phyloP scores from a whole-genome alignment of 306 rosid species.

The Hylodesmum podocarpum region DNA sequence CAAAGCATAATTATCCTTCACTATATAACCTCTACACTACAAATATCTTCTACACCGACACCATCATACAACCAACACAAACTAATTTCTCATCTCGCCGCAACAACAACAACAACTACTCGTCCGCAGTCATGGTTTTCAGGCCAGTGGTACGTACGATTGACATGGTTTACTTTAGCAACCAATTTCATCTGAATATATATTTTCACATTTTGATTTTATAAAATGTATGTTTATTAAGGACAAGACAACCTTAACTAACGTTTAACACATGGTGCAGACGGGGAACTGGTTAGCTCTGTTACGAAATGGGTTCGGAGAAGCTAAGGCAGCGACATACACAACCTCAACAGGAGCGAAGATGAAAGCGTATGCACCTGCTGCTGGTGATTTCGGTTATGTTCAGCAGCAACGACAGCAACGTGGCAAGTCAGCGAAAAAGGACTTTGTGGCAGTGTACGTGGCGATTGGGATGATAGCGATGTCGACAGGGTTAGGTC shows the following conservation, averaged over 20 bases:
- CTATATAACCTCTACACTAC: not conserved
- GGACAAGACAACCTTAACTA: no score
- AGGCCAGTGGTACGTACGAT: slow-evolving; percentile 54
- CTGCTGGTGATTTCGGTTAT: slow-evolving; percentile 38
- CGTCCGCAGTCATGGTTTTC: slow-evolving; percentile 38
- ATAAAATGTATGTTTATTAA: no score
- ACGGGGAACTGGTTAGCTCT: slow-evolving; percentile 41
- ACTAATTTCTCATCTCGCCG: not conserved
- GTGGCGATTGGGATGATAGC: slow-evolving; percentile 74
- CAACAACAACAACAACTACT: not conserved
- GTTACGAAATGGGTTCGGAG: slow-evolving; percentile 33
- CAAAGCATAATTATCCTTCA: not conserved
- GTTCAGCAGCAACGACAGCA: slow-evolving; percentile 7
- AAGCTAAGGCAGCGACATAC: slow-evolving; percentile 21
- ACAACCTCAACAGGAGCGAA: slow-evolving; percentile 54
- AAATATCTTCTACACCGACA: not conserved
- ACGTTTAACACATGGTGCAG: slow-evolving; percentile 26
- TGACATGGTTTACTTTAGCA: no score
- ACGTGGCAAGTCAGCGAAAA: slow-evolving; percentile 6
- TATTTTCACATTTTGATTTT: no score
- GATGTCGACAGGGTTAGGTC: slow-evolving; percentile 45
- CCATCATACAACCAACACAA: not conserved
- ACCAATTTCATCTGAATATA: no score
- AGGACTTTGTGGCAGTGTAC: slow-evolving; percentile 61
- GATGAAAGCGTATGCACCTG: slow-evolving; percentile 51